Evolutionary conservation across 352 stramenopile genomes (phyloP), one percentile per base, ranked within the genome.

Genomic region (Phytophthora ramorum): DNA sequence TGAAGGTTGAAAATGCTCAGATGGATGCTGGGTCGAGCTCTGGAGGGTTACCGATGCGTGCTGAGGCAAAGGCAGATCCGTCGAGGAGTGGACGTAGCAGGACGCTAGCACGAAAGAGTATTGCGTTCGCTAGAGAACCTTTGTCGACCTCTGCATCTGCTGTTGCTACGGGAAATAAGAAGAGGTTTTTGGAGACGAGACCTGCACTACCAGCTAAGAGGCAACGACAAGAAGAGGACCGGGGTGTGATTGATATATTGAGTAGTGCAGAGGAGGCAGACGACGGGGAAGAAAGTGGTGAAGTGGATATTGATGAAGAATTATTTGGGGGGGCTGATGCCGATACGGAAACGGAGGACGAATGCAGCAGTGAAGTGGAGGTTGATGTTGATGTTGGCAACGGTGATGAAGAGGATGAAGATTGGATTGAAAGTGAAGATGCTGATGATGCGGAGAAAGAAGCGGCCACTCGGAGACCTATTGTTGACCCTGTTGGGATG

Each of bases 401-500:
- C 16, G 51, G 51, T 57, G 34, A 46, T 32, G 48, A 50, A 22
- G 32, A 59, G 16, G 59, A 58, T 38, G 52, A 37, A 35, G 35
- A 57, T 2, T 63, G 34, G 56, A n/a, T 57, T 63, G 58, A 45
- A 35, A 40, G 43, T 38, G 38, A 30, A 19, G 49, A 49, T 26
- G 40, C 41, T 38, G 37, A 41, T 43, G 38, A 53, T 30, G 44
- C 56, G 4, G 43, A 56, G 9, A 46, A 57, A 34, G 37, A 37
- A n/a, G 17, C 28, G 1, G 35, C 17, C 22, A 51, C 19, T 5
- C 35, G 49, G 2, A 34, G 32, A 20, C 22, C 46, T 45, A 9
- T 51, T 58, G 28, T 30, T 32, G 79, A 88, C 49, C 58, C 65
- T 20, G 74, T 88, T 53, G 74, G 76, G 9, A 66, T 77, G 20